Percentiles rank a stretch among this genome's conserved stretches.
phyloP scores from a whole-genome alignment of 2,329 filamentous ascomycete species.

The Fusarium liriodendri region DNA sequence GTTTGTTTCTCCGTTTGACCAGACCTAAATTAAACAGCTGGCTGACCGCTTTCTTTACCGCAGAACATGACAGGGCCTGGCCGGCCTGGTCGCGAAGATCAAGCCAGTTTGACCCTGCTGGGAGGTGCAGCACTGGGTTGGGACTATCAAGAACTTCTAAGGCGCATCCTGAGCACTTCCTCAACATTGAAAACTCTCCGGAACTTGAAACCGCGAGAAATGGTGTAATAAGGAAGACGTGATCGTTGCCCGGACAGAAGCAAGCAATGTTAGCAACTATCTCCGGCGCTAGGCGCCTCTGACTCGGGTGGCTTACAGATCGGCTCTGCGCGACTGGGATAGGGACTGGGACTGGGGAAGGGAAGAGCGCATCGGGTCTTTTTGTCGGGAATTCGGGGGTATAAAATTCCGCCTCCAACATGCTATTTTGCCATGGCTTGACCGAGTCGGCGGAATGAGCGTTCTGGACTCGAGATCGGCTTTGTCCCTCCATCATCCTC shows the following conservation, averaged over 20 bases:
- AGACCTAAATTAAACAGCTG: not conserved
- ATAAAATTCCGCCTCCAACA: constrained; percentile 37
- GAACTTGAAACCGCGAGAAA: not conserved
- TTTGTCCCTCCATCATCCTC: constrained; percentile 36
- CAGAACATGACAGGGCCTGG: constrained; percentile 35
- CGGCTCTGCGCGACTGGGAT: not conserved
- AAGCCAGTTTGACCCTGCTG: constrained; percentile 34
- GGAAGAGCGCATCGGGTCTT: constrained; percentile 24
- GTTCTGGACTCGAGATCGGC: constrained; percentile 37
- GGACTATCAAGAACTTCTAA: constrained; percentile 23
- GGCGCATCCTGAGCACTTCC: constrained; percentile 20
- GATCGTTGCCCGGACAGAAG: not conserved
- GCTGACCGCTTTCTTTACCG: constrained; percentile 11
- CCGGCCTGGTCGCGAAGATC: constrained; percentile 29
- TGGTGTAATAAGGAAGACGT: not conserved
- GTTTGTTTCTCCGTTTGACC: constrained; percentile 45
- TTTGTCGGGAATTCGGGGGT: constrained; percentile 28
- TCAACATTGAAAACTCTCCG: constrained; percentile 18
- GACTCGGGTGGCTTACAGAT: constrained; percentile 18
- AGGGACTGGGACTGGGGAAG: not conserved
- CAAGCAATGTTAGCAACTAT: not conserved
- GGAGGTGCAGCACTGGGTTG: constrained; percentile 27
- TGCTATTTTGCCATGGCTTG: constrained; percentile 27
- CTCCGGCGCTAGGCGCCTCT: not conserved
- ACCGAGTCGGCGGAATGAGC: constrained; percentile 28